Evolutionary conservation across 1,284 basidiomycete species (phyloP), one percentile per base, ranked within the genome.

Genomic region (Cutaneotrichosporon sp.): DNA sequence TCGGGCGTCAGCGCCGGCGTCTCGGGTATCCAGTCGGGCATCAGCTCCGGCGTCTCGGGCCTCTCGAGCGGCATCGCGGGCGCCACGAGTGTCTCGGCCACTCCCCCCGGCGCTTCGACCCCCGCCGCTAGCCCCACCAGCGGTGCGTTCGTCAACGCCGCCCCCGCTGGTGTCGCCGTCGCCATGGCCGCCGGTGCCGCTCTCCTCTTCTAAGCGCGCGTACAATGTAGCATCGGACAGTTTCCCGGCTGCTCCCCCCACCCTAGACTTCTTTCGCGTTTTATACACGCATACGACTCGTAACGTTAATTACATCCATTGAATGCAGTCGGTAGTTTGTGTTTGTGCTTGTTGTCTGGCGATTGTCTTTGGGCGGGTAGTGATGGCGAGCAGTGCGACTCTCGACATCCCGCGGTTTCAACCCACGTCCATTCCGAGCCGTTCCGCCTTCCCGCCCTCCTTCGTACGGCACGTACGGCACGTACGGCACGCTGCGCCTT

Each of bases 121-220:
- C 43, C 59, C 31, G 25, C 56, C 20, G 24, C 47, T 22, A 24
- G 58, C 33, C 22, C 29, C 18, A 27, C 14, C 20, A 46, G 42
- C 29, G 52, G 47, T 13, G 54, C 27, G 29, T 8, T 24, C n/a
- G 22, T 3, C 33, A 47, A 38, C 20, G 54, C 54, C 43, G 34
- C 49, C 18, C 45, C 57, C 10, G 56, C 52, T 34, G 54, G 56
- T 31, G 24, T 38, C 25, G 50, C 43, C 43, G 54, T 51, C 47
- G 45, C 46, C 42, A 18, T 49, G 16, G 66, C 60, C 33, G 60
- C 55, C 22, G 64, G 34, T 29, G 60, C 60, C 20, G 34, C 62
- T n/a, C 31, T 64, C 47, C 52, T 56, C 33, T n/a, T 64, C 54
- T 67, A 67, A 62, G 54, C 38, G 16, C 38, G 18, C 18, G n/a